phyloP scores from a whole-genome alignment of 129 eudicot species.

The Oenanthe sinensis region DNA sequence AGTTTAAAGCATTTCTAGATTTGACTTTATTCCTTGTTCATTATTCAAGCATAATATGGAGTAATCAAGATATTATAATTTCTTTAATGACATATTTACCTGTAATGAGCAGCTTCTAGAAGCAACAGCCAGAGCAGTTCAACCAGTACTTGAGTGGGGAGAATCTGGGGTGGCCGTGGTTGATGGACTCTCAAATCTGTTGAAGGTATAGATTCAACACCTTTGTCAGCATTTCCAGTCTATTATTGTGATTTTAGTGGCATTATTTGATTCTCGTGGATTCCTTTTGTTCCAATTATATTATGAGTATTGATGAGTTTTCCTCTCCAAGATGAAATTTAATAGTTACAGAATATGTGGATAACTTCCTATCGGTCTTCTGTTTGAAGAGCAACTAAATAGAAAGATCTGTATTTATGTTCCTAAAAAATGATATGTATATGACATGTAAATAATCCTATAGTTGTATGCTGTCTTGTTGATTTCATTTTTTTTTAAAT shows the following conservation, averaged over 20 bases:
- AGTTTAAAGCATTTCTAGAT: not conserved
- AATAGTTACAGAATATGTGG: not conserved
- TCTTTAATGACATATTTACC: not conserved
- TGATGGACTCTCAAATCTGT: slow-evolving; percentile 84
- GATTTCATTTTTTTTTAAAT: no score
- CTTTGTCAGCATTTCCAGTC: not conserved
- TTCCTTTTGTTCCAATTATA: not conserved
- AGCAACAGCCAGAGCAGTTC: slow-evolving; percentile 96
- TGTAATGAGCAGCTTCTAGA: slow-evolving; percentile 55
- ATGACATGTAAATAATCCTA: not conserved
- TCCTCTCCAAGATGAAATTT: not conserved
- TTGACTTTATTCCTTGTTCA: not conserved
- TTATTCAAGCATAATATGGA: not conserved
- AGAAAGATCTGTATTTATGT: not conserved
- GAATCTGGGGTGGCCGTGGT: slow-evolving; percentile 85
- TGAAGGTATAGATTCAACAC: slow-evolving; percentile 41
- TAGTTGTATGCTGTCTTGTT: not conserved
- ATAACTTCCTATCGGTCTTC: not conserved
- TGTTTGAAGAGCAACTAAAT: not conserved
- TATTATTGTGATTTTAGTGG: not conserved
- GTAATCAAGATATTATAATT: not conserved
- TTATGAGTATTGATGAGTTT: not conserved
- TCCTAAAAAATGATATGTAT: not conserved
- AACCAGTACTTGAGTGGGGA: slow-evolving; percentile 89
- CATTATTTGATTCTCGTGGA: not conserved